Evolutionary conservation across 129 eudicot species (phyloP).

Genomic region (Solidago caesia): DNA sequence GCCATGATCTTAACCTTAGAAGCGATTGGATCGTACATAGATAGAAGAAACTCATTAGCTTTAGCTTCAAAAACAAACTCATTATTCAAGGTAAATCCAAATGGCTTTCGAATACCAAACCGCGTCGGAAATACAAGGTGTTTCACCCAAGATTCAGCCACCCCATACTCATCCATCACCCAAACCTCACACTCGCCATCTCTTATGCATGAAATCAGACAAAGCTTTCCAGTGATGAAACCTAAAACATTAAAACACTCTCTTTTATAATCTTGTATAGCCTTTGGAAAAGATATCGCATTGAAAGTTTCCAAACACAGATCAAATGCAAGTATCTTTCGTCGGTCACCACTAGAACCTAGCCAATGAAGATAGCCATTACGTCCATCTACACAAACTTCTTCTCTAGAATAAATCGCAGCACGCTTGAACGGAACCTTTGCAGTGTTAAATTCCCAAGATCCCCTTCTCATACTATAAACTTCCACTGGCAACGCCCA

Average conservation of each 20-base stretch:
- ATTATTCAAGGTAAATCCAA: neutral
- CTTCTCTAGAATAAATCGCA: neutral
- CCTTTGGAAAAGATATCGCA: neutral
- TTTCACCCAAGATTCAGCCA: constrained; percentile 16
- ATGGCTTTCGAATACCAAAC: neutral
- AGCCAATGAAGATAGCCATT: constrained; percentile 6
- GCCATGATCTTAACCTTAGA: neutral
- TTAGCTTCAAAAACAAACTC: neutral
- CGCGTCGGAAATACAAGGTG: neutral
- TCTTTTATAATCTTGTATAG: neutral
- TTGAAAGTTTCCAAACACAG: neutral
- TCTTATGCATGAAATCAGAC: neutral
- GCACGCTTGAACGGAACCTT: neutral
- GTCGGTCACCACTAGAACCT: neutral
- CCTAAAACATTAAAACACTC: neutral
- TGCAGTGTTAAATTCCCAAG: neutral
- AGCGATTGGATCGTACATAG: neutral
- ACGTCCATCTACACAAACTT: constrained; percentile 2
- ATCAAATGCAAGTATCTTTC: constrained; percentile 9
- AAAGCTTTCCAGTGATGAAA: neutral
- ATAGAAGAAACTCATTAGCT: neutral
- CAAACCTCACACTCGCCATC: constrained; percentile 7
- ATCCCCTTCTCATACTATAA: too few species aligned
- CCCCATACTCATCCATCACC: constrained; percentile 9
- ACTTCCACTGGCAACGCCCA: too few species aligned